Evolutionary conservation across 805 yeast species (phyloP), one percentile per base, ranked within the genome.

Genomic region (Candida piceae): DNA sequence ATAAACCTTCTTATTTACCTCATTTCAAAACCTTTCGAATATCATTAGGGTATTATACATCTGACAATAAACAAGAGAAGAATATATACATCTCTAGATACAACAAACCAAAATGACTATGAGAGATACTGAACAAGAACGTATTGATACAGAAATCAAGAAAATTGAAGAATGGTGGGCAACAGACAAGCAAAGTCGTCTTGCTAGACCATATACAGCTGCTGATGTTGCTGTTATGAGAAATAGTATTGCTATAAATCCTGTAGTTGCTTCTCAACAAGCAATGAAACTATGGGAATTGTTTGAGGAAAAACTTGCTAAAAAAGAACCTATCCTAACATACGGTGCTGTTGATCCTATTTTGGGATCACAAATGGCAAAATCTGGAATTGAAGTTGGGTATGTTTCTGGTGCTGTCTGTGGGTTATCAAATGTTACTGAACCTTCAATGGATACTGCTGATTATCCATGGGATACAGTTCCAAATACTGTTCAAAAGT

Each of bases 391-490:
- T 46, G 74, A 71, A 50, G 75, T 66, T 19, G 66, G 69, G 4
- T 79, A 72, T 52, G 70, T 74, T 21, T 70, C 77, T 26, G 84
- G 84, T 1, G 78, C 78, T 77, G 83, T 78, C 1, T 65, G 76
- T 17, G 67, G 74, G 2, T 53, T 77, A 35, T 76, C 80, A 9
- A 71, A 78, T 4, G 78, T 81, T 5, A 72, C 76, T 48, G 84
- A 78, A 47, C 82, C 78, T 1, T 69, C 77, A 2, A 82, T 83
- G 10, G 84, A 78, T 50, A 74, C 77, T 50, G 84, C 83, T 18
- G 84, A 78, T 50, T 78, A 78, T 47, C 83, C 84, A 1, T 78
- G 78, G 53, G 78, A 77, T 46, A 78, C 84, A 0, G 82, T 78
- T 2, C 84, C 84, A 17, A 75, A 76, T 50, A 80, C 77, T 49